Base-by-base conservation (phyloP, 2,329 filamentous ascomycete species). In the Bisporella sp. region DNA sequence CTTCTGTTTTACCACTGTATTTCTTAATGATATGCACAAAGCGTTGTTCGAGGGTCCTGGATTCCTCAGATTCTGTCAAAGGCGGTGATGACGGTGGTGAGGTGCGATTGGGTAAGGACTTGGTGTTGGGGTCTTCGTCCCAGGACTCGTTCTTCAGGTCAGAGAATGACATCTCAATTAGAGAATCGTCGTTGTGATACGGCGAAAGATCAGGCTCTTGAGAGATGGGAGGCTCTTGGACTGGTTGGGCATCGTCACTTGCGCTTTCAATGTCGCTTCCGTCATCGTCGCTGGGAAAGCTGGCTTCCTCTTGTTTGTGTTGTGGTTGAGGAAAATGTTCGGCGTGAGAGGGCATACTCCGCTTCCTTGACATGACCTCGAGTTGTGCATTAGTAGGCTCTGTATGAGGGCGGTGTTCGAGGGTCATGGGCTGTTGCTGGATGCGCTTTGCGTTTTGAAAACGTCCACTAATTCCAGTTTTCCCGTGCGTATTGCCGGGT, bases 151-250 rank as follows among this genome's bases (percentile, higher is more conserved):
- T 43, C 37, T 59, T 51, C 7, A 63, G 50, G 7, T 56, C 49
- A 2, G 53, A 37, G 42, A 58, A 63, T 5, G 47, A 47, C 60
- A 63, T 63, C 8, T 37, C n/a, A 9, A 9, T 37, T n/a, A 37
- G 8, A n/a, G 56, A 53, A 43, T 59, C 54, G 12, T 41, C 49
- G 39, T 59, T 56, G 31, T 61, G 55, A 32, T 28, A 30, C 31
- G 35, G 9, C 8, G 31, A 9, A n/a, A 8, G 12, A 5, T 41
- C 28, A 4, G 41, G 33, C 9, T n/a, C 7, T 51, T 49, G 4
- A 29, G 39, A 28, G 7, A 39, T 9, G 30, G n/a, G 31, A 30
- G 33, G 12, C 12, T 31, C 32, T 41, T 41, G 35, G 28, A 31
- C 30, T 31, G 4, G 35, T 37, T 9, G 35, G 35, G 8, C 35